A percentile compares a stretch with the other conserved stretches of the same genome.
These are phyloP conservation scores for Linanthus parryae DNA, from an alignment of 148 eudicot species.

Conservation along the genomic window DNA sequence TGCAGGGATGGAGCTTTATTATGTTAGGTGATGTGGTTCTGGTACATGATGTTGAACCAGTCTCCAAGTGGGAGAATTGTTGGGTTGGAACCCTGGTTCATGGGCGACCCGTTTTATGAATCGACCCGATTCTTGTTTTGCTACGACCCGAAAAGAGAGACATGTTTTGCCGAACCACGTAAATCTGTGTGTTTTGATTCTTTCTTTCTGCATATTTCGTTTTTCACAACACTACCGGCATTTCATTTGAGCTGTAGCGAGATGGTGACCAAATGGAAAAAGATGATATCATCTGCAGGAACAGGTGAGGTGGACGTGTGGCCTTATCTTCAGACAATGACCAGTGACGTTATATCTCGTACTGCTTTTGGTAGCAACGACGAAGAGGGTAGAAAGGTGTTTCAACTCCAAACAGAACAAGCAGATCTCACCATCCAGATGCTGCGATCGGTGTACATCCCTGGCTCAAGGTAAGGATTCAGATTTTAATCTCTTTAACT, in stretches of 20 bases:
- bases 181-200: too few species aligned
- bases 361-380: constrained; percentile 12
- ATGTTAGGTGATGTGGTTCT: too few species aligned
- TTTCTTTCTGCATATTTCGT: too few species aligned
- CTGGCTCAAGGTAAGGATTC: constrained; percentile 6
- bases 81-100: too few species aligned
- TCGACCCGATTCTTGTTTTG: too few species aligned
- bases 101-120: too few species aligned
- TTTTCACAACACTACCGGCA: not conserved
- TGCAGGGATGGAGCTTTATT: too few species aligned
- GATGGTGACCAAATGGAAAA: not conserved
- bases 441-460: not conserved
- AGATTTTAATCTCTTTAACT: not conserved
- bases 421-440: not conserved
- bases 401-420: constrained; percentile 11
- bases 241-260: constrained; percentile 4
- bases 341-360: constrained; percentile 10
- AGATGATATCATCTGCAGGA: not conserved
- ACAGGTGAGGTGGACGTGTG: constrained; percentile 2
- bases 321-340: not conserved
- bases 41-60: too few species aligned
- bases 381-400: constrained; percentile 6
- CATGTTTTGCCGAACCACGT: too few species aligned
- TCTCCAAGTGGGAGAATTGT: too few species aligned
- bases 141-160: too few species aligned